Evolutionary conservation across 176 grass and related monocot genomes (phyloP).

Genomic region (Rhipidocladum racemiflorum): DNA sequence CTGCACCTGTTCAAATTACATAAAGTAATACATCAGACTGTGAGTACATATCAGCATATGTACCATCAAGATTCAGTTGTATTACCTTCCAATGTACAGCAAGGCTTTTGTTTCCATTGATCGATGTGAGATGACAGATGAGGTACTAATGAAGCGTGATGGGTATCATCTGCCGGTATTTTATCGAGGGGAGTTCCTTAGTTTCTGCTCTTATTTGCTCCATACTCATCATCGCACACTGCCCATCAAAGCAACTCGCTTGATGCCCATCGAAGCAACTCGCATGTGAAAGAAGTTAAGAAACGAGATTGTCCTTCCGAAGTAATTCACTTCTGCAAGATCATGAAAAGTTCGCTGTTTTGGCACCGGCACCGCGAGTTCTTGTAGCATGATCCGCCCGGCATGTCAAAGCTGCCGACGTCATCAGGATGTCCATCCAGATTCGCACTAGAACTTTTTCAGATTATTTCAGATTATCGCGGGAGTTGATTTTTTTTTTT

Average conservation of each 20-base stretch:
- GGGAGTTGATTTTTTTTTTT: too few species aligned
- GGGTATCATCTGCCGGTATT: not conserved
- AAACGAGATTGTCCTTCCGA: not conserved
- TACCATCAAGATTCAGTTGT: not conserved
- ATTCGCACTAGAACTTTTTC: too few species aligned
- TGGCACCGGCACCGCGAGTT: too few species aligned
- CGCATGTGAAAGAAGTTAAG: not conserved
- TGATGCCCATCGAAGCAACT: not conserved
- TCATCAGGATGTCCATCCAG: too few species aligned
- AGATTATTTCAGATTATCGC: too few species aligned
- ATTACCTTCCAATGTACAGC: not conserved
- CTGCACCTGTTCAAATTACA: not conserved
- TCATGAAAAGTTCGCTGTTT: too few species aligned
- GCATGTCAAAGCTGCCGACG: too few species aligned
- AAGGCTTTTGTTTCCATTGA: not conserved
- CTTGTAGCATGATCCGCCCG: too few species aligned
- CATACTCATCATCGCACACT: not conserved
- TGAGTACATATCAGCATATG: conserved; percentile 4
- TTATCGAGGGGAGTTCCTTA: not conserved
- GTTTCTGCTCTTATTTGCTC: not conserved
- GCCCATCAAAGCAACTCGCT: not conserved
- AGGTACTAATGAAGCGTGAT: not conserved
- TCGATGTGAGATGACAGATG: not conserved
- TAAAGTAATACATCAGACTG: not conserved
- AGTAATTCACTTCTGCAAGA: too few species aligned